Evolutionary conservation across 495 filamentous ascomycete species (phyloP).

Genomic region (Venustampulla echinocandica): DNA sequence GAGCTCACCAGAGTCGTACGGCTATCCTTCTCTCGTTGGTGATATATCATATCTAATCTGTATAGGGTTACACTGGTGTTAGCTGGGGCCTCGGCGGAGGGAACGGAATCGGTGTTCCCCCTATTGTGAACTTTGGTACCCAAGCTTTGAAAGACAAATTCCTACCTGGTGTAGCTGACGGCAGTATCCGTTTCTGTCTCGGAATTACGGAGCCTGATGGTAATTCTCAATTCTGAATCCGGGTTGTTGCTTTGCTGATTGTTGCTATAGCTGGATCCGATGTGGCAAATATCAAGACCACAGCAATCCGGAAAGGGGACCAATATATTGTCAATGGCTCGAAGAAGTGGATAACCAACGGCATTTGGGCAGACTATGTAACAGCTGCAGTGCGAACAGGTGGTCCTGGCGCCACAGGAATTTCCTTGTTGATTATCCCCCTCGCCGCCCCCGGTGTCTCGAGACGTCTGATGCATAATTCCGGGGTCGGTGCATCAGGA

Average conservation of each 20-base stretch:
- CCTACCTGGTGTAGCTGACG: conserved; percentile 40
- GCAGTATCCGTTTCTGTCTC: conserved; percentile 42
- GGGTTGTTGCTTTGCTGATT: background rate
- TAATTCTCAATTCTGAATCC: background rate
- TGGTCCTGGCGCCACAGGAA: conserved; percentile 36
- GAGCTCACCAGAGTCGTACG: conserved; percentile 34
- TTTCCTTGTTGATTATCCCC: conserved; percentile 45
- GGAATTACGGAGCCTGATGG: conserved; percentile 48
- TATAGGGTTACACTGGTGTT: conserved; percentile 34
- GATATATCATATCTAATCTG: background rate
- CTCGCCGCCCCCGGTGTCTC: conserved; percentile 36
- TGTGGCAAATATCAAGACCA: conserved; percentile 45
- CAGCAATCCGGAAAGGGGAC: conserved; percentile 36
- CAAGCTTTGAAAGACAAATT: conserved; percentile 38
- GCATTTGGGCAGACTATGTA: conserved; percentile 44
- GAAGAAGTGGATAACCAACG: conserved; percentile 54
- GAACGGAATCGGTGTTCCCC: conserved; percentile 46
- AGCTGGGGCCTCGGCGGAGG: conserved; percentile 43
- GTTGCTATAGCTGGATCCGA: conserved; percentile 43
- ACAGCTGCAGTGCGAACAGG: conserved; percentile 49
- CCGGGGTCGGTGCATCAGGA: conserved; percentile 25
- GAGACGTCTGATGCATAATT: conserved; percentile 27
- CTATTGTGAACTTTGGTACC: conserved; percentile 43
- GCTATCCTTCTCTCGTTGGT: background rate
- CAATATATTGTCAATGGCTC: conserved; percentile 45